These are phyloP conservation scores for Xylariaceae sp. DNA, from an alignment of 2,329 filamentous ascomycete species.

Conservation along the genomic window DNA sequence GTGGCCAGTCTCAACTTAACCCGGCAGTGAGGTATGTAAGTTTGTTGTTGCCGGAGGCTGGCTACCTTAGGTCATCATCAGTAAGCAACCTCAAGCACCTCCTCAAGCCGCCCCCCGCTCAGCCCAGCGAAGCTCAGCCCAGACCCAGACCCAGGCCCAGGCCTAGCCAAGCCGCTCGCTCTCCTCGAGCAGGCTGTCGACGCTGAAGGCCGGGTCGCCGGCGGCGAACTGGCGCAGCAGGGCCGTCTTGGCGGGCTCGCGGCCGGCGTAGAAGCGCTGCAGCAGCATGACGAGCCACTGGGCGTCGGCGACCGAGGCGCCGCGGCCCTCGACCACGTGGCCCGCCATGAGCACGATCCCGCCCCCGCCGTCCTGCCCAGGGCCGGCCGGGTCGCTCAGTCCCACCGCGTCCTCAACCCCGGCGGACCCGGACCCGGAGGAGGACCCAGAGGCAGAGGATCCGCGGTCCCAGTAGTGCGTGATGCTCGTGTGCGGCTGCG, in stretches of 20 bases:
- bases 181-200: constrained; percentile 83
- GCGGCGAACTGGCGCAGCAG: constrained; percentile 74
- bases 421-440: neutral
- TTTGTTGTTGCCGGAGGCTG: too few relatives aligned
- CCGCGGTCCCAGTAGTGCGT: constrained; percentile 89
- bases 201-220: constrained; percentile 71
- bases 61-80: too few relatives aligned
- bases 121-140: too few relatives aligned
- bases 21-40: too few relatives aligned
- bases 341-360: constrained; percentile 84
- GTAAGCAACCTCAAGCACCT: too few relatives aligned
- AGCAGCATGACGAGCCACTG: constrained; percentile 86
- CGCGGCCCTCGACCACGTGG: constrained; percentile 64
- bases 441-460: too few relatives aligned
- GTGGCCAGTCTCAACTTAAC: too few relatives aligned
- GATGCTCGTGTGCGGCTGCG: constrained; percentile 85
- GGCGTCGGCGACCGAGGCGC: constrained; percentile 73
- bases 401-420: constrained; percentile 1
- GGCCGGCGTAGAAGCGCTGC: constrained; percentile 81
- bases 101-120: too few relatives aligned
- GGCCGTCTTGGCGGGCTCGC: constrained; percentile 54
- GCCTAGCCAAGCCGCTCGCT: constrained; percentile 72
- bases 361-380: too few relatives aligned
- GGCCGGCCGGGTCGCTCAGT: constrained; percentile 47
- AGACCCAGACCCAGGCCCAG: too few relatives aligned